phyloP scores from a whole-genome alignment of 2,329 filamentous ascomycete species.

The Colletotrichum tropicicola region DNA sequence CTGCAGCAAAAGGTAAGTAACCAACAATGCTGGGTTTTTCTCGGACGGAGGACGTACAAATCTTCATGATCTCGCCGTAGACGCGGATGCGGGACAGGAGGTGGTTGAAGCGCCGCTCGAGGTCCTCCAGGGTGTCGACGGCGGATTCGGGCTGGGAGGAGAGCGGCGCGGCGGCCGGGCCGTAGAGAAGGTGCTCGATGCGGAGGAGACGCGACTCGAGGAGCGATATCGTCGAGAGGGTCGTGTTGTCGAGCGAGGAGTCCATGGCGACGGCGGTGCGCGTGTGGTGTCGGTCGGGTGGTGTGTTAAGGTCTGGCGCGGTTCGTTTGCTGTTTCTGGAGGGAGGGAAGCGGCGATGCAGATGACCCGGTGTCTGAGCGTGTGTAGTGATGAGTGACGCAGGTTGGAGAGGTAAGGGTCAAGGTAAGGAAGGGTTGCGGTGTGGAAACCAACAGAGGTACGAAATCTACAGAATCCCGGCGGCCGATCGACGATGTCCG shows the following conservation, averaged over 20 bases:
- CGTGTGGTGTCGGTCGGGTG: too few species aligned
- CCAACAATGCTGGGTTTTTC: not conserved
- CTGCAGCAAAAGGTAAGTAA: constrained; percentile 40
- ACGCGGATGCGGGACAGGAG: constrained; percentile 62
- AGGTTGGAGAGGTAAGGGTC: too few species aligned
- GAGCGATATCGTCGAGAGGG: constrained; percentile 63
- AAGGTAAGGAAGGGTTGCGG: too few species aligned
- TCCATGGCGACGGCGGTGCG: constrained; percentile 37
- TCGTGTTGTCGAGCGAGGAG: constrained; percentile 58
- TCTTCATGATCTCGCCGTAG: constrained; percentile 67
- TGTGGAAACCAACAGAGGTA: not conserved
- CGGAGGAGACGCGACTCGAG: constrained; percentile 68
- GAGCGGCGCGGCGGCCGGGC: constrained; percentile 46
- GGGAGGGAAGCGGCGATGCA: not conserved
- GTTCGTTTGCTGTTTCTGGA: not conserved
- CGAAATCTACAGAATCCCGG: not conserved
- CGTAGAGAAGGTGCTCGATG: constrained; percentile 67
- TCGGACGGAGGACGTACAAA: constrained; percentile 56
- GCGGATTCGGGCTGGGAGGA: constrained; percentile 50
- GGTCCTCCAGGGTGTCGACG: constrained; percentile 53
- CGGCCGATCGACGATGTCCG: not conserved
- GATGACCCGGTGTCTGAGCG: not conserved
- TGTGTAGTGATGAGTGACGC: too few species aligned
- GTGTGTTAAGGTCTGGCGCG: not conserved
- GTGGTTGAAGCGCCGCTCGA: constrained; percentile 62